A percentile compares a stretch with the other conserved stretches of the same genome.
These are phyloP conservation scores for Pichia scutulata DNA, from an alignment of 805 yeast species.

Conservation along the genomic window DNA sequence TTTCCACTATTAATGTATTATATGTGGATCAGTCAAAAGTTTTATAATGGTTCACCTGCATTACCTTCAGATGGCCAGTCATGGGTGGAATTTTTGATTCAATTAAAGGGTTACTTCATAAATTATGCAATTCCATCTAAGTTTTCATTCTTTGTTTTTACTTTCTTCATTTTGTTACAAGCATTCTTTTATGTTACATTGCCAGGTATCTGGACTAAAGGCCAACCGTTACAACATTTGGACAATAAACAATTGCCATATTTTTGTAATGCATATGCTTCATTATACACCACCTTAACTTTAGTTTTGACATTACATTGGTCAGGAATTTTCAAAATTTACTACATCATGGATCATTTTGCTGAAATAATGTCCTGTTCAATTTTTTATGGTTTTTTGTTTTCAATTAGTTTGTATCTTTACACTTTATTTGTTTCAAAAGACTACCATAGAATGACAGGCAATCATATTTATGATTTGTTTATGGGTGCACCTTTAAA, in stretches of 20 bases:
- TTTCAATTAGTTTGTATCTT: constrained; percentile 63
- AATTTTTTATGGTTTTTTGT: constrained; percentile 65
- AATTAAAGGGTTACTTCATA: constrained; percentile 37
- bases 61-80: constrained; percentile 52
- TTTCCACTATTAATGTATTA: constrained; percentile 94
- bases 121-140: constrained; percentile 52
- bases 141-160: constrained; percentile 63
- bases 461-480: constrained; percentile 81
- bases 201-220: constrained; percentile 94
- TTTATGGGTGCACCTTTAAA: constrained; percentile 98
- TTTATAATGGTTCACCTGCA: constrained; percentile 68
- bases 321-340: constrained; percentile 65
- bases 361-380: constrained; percentile 93
- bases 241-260: constrained; percentile 78
- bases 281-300: constrained; percentile 64
- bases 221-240: constrained; percentile 83
- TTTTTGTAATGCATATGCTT: constrained; percentile 85
- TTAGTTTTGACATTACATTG: constrained; percentile 58
- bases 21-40: constrained; percentile 88
- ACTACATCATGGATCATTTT: constrained; percentile 69
- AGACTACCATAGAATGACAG: constrained; percentile 87
- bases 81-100: constrained; percentile 41
- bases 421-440: constrained; percentile 56
- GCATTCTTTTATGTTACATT: constrained; percentile 67
- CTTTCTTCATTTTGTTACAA: constrained; percentile 63